Evolutionary conservation across 805 yeast genomes (phyloP), one percentile per base, ranked within the genome.

Genomic region (Debaryomyces castellii): DNA sequence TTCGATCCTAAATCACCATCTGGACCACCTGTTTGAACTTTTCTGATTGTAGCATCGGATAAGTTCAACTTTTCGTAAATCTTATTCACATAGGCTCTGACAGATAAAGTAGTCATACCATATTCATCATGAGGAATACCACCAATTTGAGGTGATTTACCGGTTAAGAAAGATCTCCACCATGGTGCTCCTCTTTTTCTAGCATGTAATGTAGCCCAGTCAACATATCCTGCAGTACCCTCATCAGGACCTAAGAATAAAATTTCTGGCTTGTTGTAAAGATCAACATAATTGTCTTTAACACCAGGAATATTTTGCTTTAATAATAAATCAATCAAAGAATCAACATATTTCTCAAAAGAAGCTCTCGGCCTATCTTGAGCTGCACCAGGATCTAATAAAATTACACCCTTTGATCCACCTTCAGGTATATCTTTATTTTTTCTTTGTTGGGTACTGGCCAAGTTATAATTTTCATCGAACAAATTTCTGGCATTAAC

Each of bases 391-490:
- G 87, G 84, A 59, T 86, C 91, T 54, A 92, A 76, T 58, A 92
- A 77, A 46, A 94, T 87, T 40, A 94, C 99, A 72, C 99, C 99
- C 67, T 92, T 92, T 34, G 97, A 89, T 30, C 99, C 99, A 63
- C 99, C 98, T 76, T 92, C 99, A 40, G 99, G 98, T 48, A 92
- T 94, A 73, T 92, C 99, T 74, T 92, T 92, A 73, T 92, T 94
- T 71, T 92, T 92, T 54, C 92, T 80, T 73, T 94, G 99, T 71
- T 92, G 99, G 37, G 99, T 92, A 45, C 85, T 81, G 34, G 99
- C 98, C 67, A 92, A 79, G 64, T 91, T 91, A 71, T 94, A 92
- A 71, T 94, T 92, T 69, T 92, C 99, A 66, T 94, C 98, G 66
- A 92, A 90, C 70, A 92, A 78, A 57, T 88, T 87, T 55, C 96